Percentiles rank a stretch among this genome's conserved stretches.
Conservation (phyloP, 1,284 basidiomycete genomes). For the Trichosporon ovoides region DNA sequence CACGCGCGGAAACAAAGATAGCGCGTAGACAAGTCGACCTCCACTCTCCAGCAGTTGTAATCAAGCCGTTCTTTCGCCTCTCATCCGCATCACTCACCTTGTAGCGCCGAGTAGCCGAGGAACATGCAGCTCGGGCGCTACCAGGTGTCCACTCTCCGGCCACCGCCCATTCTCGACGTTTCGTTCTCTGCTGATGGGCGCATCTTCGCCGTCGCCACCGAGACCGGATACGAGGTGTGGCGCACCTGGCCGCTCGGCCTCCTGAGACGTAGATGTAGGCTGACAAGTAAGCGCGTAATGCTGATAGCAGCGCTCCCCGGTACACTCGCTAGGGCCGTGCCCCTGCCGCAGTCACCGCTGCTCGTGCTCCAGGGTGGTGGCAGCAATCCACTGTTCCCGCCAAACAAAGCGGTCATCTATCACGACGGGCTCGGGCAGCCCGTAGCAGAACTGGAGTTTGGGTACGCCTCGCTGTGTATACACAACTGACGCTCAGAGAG, state of each 20-base stretch:
- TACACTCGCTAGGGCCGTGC: conserved; percentile 69
- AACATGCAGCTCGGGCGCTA: conserved; percentile 83
- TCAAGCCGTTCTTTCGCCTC: not conserved
- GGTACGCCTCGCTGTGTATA: conserved; percentile 28
- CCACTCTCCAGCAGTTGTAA: not conserved
- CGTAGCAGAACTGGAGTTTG: conserved; percentile 83
- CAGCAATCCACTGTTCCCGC: conserved; percentile 80
- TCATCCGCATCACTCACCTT: not conserved
- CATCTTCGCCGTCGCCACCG: conserved; percentile 77
- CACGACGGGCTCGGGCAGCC: conserved; percentile 69
- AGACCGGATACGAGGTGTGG: conserved; percentile 82
- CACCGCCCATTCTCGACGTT: conserved; percentile 69
- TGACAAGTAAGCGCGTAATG: not conserved
- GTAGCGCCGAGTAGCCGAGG: not conserved
- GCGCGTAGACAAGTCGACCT: not conserved
- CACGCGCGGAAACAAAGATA: conserved; percentile 2
- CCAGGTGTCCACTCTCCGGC: conserved; percentile 71
- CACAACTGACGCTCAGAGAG: conserved; percentile 54
- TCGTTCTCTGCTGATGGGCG: conserved; percentile 65
- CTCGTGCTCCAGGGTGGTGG: conserved; percentile 87
- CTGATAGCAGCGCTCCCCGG: conserved; percentile 50
- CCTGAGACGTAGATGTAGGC: conserved; percentile 70
- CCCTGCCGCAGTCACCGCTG: conserved; percentile 75
- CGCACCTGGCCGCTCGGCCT: conserved; percentile 69
- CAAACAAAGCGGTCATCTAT: conserved; percentile 90